Percentiles rank a stretch among this genome's conserved stretches.
phyloP scores from a whole-genome alignment of 2,329 filamentous ascomycete species.

The Colletotrichum nymphaeae region DNA sequence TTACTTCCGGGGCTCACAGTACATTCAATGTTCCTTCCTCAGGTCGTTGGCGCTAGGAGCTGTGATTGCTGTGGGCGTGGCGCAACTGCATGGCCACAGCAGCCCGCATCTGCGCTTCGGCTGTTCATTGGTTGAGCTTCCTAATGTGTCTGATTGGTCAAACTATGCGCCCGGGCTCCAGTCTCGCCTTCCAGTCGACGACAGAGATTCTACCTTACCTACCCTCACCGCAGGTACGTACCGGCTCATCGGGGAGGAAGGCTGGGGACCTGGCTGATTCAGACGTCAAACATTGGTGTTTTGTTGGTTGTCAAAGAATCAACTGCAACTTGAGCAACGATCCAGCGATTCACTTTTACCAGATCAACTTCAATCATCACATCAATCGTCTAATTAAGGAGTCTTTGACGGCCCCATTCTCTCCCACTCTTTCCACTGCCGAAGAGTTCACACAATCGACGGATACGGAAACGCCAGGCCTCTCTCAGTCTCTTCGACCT shows the following conservation, averaged over 20 bases:
- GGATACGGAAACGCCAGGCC: background rate
- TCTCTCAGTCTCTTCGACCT: background rate
- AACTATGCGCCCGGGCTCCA: background rate
- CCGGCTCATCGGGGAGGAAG: background rate
- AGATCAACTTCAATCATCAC: background rate
- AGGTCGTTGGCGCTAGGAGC: conserved; percentile 10
- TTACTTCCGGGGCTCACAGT: conserved; percentile 11
- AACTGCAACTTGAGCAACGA: background rate
- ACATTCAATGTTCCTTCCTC: background rate
- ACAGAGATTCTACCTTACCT: no score
- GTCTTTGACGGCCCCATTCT: background rate
- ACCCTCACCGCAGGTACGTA: background rate
- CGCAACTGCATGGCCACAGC: conserved; percentile 6
- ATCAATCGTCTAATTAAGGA: background rate
- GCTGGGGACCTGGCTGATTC: background rate
- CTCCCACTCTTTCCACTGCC: background rate
- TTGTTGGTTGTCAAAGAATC: background rate
- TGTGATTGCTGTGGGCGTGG: background rate
- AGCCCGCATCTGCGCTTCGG: background rate
- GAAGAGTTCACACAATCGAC: background rate
- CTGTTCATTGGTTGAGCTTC: conserved; percentile 1
- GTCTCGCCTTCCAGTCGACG: background rate
- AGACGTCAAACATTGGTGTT: conserved; percentile 5
- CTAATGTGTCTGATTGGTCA: background rate
- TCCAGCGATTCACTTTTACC: background rate